Base-by-base conservation (phyloP, 176 grass and related monocot genomes). In the Bolboschoenus planiculmis region DNA sequence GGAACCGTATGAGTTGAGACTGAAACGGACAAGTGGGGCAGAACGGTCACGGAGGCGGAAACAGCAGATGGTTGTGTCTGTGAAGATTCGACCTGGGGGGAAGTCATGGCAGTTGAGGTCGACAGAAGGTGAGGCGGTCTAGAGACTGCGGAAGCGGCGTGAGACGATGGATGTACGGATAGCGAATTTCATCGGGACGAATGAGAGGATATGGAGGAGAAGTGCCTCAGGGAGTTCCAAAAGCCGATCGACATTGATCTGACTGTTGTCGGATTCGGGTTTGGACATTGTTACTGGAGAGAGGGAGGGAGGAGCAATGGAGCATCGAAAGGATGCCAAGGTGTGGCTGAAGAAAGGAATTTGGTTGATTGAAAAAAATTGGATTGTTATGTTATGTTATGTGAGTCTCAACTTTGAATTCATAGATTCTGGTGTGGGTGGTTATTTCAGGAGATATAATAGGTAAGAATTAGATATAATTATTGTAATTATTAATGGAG, bases 191-290 rank as follows among this genome's bases (percentile, higher is more conserved):
- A 39, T 34, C 5, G 76, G 84, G 3, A 86, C 27, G 24, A 81
- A 27, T 43, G 57, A 70, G 44, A 86, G 7, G 16, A 86, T 86
- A 0, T 58, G 42, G 58, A 80, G 76, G 6, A 64, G 59, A 18
- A 86, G 37, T 0, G 18, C 8, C 30, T 80, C 58, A 0, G 43
- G 84, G 43, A 86, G 75, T 7, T 75, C 18, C 0, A 34, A 39
- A 7, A 68, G 64, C 6, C 64, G 16, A 37, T 68, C 34, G 0
- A 9, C 64, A 0, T 68, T 16, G 0, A 18, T 3, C 0, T 0
- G 7, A 23, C 18, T 68, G 59, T 1, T 5, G 10, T 1, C 47
- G 3, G 15, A 13, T 51, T 51, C 10, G 6, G 47, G 47, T 51
- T 63, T 33, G 27, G 59, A 15, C 59, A 63, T 63, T 63, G 59